A percentile compares a stretch with the other conserved stretches of the same genome.
Conservation (phyloP, 2,329 filamentous ascomycete genomes). For the Fusarium incarnatum region DNA sequence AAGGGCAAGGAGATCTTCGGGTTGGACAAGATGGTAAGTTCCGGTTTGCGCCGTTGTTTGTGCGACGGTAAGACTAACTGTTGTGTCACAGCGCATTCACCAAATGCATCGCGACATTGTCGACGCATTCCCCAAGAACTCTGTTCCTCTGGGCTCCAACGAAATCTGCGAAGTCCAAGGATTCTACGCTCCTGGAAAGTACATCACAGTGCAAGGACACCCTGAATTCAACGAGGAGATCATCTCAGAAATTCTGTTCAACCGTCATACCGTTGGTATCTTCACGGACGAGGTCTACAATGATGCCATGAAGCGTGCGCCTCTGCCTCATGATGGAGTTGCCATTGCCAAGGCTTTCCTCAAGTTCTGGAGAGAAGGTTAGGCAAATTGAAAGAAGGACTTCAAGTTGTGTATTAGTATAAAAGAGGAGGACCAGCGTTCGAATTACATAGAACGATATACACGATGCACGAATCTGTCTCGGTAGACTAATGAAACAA, state of each 20-base stretch:
- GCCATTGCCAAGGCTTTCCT: slow-evolving; percentile 79
- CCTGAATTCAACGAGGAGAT: slow-evolving; percentile 58
- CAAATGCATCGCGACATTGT: slow-evolving; percentile 63
- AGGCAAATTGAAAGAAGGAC: background rate
- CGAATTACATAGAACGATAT: slow-evolving; percentile 11
- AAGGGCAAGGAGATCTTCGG: slow-evolving; percentile 56
- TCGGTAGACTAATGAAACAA: slow-evolving; percentile 17
- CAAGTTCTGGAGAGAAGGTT: slow-evolving; percentile 75
- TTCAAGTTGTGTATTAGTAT: background rate
- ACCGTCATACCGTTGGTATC: slow-evolving; percentile 73
- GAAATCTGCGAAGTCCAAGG: slow-evolving; percentile 57
- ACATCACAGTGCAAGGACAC: slow-evolving; percentile 61
- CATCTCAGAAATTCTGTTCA: slow-evolving; percentile 54
- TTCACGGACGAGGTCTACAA: slow-evolving; percentile 76
- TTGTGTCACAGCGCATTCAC: slow-evolving; percentile 51
- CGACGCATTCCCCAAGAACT: slow-evolving; percentile 53
- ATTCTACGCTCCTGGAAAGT: slow-evolving; percentile 54
- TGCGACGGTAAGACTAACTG: slow-evolving; percentile 70
- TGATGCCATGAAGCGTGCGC: slow-evolving; percentile 75
- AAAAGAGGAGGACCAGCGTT: slow-evolving; percentile 11
- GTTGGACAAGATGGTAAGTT: slow-evolving; percentile 50
- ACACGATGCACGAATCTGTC: slow-evolving; percentile 11
- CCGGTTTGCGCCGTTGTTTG: slow-evolving; percentile 55
- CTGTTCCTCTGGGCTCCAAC: slow-evolving; percentile 56
- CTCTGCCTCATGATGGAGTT: slow-evolving; percentile 82